Base-by-base conservation (phyloP, 306 rosid species). In the Coriaria nepalensis region DNA sequence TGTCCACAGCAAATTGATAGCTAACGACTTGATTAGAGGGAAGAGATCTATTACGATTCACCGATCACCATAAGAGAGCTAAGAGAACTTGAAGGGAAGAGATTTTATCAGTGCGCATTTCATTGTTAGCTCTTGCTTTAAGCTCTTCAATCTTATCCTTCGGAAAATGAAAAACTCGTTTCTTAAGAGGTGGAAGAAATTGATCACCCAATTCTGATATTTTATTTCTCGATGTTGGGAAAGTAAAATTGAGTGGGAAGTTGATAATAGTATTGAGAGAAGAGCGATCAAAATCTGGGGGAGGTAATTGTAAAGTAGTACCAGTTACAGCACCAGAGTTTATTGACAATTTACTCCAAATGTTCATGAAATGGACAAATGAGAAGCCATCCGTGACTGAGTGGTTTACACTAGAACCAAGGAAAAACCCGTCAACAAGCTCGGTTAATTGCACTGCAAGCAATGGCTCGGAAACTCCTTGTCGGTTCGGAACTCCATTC, bases 391-490 rank as follows among this genome's bases (percentile, higher is more conserved):
- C 78, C 0, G 7, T 64, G 2, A 29, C 64, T 0, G 29, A 10
- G 13, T 71, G 82, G 45, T 68, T 60, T 1, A 64, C 38, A 4
- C 72, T 0, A 40, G 33, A 10, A 5, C 55, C 78, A 6, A 75
- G 48, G 64, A 75, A 71, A 37, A 75, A 5, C 9, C 72, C 77
- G 40, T 77, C 79, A 14, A 47, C n/a, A 0, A 77, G 45, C 75
- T 73, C 73, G 0, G 75, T 78, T 5, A 73, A 72, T 45, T 78
- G 80, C 2, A 72, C 60, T 4, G 68, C 78, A 9, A 76, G 53
- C 41, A 76, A 36, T 0, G 82, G 70, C n/a, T 54, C 35, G 5
- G 73, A 60, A 0, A 56, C 43, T 6, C 59, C 70, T 10, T 62
- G 11, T 10, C 51, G 36, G 51, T 61, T 65, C 41, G 11, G 7